Conservation (phyloP, 2,329 filamentous ascomycete genomes). For the Claviceps monticola region DNA sequence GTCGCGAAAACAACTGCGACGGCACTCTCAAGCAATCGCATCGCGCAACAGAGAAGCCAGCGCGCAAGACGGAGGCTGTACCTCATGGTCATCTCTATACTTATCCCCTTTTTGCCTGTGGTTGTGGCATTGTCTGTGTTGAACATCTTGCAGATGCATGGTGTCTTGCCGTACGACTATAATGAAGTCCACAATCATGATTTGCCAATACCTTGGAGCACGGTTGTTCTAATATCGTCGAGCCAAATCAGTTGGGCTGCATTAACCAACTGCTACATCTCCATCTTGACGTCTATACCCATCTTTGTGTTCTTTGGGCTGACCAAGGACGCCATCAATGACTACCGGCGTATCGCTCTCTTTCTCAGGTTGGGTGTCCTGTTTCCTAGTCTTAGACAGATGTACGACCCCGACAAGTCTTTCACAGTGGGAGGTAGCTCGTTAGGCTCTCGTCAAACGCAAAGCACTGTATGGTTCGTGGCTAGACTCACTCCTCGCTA, state of each 20-base stretch:
- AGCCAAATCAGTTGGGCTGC: conserved; percentile 23
- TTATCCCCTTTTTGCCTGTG: conserved; percentile 38
- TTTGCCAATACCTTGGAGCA: conserved; percentile 29
- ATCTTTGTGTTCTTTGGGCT: conserved; percentile 42
- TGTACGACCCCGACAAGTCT: conserved; percentile 23
- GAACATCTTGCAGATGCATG: conserved; percentile 24
- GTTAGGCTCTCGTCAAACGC: conserved; percentile 11
- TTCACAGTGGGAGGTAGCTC: conserved; percentile 9
- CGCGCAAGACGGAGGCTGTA: conserved; percentile 40
- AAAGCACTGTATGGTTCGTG: conserved; percentile 10
- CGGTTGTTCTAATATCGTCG: conserved; percentile 32
- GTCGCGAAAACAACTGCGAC: conserved; percentile 27
- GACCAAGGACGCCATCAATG: conserved; percentile 37
- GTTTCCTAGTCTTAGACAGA: conserved; percentile 27
- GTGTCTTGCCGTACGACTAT: conserved; percentile 26
- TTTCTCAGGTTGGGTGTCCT: conserved; percentile 27
- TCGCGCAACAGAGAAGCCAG: conserved; percentile 27
- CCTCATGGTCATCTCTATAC: conserved; percentile 37
- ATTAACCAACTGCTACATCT: conserved; percentile 35
- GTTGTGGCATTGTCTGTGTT: conserved; percentile 24
- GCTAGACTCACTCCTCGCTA: not conserved
- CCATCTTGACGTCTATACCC: conserved; percentile 30
- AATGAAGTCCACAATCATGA: conserved; percentile 24
- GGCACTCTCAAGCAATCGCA: conserved; percentile 26
- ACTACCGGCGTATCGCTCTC: conserved; percentile 29